A percentile compares a stretch with the other conserved stretches of the same genome.
phyloP scores from a whole-genome alignment of 768 basidiomycete genomes.

The Amanita thiersii region DNA sequence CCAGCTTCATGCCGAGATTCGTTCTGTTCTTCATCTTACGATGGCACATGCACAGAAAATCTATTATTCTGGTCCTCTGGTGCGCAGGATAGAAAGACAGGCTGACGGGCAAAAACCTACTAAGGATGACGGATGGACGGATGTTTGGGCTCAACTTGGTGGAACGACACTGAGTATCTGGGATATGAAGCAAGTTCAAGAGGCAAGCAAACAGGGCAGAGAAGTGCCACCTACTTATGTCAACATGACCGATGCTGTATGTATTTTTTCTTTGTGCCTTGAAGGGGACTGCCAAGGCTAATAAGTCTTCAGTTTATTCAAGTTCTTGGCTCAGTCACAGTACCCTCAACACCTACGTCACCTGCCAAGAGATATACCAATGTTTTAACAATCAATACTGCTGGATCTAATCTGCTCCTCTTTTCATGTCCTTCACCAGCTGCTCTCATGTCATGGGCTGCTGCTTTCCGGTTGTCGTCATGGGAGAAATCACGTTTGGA shows the following conservation, averaged over 20 bases:
- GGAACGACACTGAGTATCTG: conserved; percentile 87
- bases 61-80: conserved; percentile 80
- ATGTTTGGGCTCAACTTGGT: conserved; percentile 86
- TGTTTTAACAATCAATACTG: conserved; percentile 89
- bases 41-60: conserved; percentile 77
- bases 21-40: conserved; percentile 68
- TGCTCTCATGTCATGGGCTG: conserved; percentile 81
- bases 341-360: conserved; percentile 40
- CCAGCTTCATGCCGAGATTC: conserved; percentile 73
- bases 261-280: conserved; percentile 22
- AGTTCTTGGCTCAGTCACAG: conserved; percentile 67
- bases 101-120: conserved; percentile 62
- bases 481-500: conserved; percentile 96
- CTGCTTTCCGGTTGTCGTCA: conserved; percentile 79
- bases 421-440: conserved; percentile 76
- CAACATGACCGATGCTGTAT: conserved; percentile 82
- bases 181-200: conserved; percentile 86
- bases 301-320: conserved; percentile 54
- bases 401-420: conserved; percentile 81
- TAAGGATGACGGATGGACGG: conserved; percentile 74
- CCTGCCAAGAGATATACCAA: conserved; percentile 59
- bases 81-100: conserved; percentile 69
- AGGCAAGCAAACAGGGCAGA: conserved; percentile 68
- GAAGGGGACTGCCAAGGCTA: conserved; percentile 9
- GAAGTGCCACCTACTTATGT: conserved; percentile 85